Evolutionary conservation across 148 eudicot genomes (phyloP).

Genomic region (Drosera capensis): DNA sequence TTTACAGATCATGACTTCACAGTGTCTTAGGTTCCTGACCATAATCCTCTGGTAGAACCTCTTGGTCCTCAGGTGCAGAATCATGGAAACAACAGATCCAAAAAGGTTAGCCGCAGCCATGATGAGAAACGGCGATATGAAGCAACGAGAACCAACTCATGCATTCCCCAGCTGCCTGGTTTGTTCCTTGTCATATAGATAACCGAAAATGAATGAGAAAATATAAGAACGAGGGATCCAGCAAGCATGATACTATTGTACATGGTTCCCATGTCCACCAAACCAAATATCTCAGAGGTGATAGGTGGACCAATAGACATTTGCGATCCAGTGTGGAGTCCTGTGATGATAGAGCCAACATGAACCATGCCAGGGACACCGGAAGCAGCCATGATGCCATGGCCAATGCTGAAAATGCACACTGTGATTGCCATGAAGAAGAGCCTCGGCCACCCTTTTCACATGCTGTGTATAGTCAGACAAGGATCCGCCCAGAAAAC

Average conservation of each 20-base stretch:
- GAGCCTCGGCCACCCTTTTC: slow-evolving; percentile 49
- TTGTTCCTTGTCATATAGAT: slow-evolving; percentile 47
- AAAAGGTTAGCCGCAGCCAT: slow-evolving; percentile 42
- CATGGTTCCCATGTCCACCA: slow-evolving; percentile 54
- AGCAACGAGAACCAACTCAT: slow-evolving; percentile 46
- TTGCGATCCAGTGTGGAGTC: slow-evolving; percentile 60
- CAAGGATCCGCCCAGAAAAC: slow-evolving; percentile 65
- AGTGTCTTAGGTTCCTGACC: slow-evolving; percentile 10
- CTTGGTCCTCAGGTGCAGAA: slow-evolving; percentile 35
- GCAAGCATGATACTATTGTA: slow-evolving; percentile 59
- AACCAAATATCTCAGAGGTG: slow-evolving; percentile 57
- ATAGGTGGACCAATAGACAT: slow-evolving; percentile 74
- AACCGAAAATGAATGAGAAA: slow-evolving; percentile 54
- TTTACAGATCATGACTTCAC: background rate
- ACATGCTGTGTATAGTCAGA: slow-evolving; percentile 42
- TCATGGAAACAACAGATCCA: slow-evolving; percentile 35
- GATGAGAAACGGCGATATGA: slow-evolving; percentile 41
- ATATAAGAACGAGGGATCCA: slow-evolving; percentile 55
- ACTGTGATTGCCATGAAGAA: slow-evolving; percentile 50
- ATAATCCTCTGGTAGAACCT: slow-evolving; percentile 29
- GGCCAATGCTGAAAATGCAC: slow-evolving; percentile 43
- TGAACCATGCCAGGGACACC: slow-evolving; percentile 49
- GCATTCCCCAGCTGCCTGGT: slow-evolving; percentile 14
- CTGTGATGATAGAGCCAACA: slow-evolving; percentile 44
- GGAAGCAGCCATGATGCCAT: slow-evolving; percentile 39